These are phyloP conservation scores for Xylaria sp. DNA, from an alignment of 2,329 filamentous ascomycete genomes.

Conservation along the genomic window DNA sequence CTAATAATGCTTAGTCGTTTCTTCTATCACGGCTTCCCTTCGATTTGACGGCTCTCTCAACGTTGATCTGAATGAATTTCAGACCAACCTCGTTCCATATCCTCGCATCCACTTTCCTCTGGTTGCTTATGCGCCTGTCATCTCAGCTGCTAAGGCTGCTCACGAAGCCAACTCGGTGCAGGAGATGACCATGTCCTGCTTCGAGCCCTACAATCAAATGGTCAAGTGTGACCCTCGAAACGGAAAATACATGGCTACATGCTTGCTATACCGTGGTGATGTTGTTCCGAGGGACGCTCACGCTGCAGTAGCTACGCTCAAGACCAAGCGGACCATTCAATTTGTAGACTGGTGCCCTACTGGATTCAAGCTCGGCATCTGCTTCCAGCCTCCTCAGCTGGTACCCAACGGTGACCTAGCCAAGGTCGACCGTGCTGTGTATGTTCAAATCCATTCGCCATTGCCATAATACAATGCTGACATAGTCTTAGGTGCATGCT, in stretches of 20 bases:
- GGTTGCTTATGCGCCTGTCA: slow-evolving; percentile 93
- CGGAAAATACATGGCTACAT: slow-evolving; percentile 99
- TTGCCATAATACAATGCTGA: slow-evolving; percentile 31
- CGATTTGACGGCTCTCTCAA: slow-evolving; percentile 99
- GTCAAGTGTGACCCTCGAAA: slow-evolving; percentile 99
- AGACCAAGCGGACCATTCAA: slow-evolving; percentile 99
- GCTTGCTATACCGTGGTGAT: slow-evolving; percentile 96
- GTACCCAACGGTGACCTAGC: slow-evolving; percentile 97
- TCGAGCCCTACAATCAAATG: slow-evolving; percentile 99
- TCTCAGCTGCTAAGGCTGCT: slow-evolving; percentile 93
- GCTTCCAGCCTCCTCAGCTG: slow-evolving; percentile 96
- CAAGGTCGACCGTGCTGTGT: slow-evolving; percentile 98
- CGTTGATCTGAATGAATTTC: slow-evolving; percentile 99
- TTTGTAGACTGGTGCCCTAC: slow-evolving; percentile 99
- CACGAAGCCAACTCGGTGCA: slow-evolving; percentile 98
- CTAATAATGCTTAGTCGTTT: slow-evolving; percentile 76
- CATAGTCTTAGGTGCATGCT: slow-evolving; percentile 82
- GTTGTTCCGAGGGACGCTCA: slow-evolving; percentile 97
- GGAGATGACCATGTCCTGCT: slow-evolving; percentile 99
- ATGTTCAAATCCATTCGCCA: slow-evolving; percentile 69
- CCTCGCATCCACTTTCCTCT: slow-evolving; percentile 99
- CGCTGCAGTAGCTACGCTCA: slow-evolving; percentile 91
- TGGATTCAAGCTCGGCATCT: slow-evolving; percentile 99
- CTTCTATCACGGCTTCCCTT: slow-evolving; percentile 97
- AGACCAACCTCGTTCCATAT: slow-evolving; percentile 99